Conservation (phyloP, 2,329 filamentous ascomycete genomes). For the Aspergillus texensis region DNA sequence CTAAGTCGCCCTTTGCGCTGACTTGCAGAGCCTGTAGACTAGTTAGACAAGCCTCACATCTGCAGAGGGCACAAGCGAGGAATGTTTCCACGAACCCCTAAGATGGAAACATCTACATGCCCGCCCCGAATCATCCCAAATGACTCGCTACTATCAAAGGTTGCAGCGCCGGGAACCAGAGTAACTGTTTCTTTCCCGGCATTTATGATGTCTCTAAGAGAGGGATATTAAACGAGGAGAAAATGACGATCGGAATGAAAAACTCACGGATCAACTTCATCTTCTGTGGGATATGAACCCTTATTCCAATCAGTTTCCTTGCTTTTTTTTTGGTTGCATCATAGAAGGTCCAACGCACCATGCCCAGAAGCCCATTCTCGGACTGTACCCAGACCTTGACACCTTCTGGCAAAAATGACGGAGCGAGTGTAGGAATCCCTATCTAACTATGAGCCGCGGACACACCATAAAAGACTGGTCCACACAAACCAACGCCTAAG, state of each 20-base stretch:
- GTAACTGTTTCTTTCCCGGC: conserved; percentile 88
- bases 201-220: conserved; percentile 70
- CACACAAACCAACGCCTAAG: conserved; percentile 34
- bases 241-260: neutral
- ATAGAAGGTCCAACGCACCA: conserved; percentile 41
- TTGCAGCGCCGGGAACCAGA: conserved; percentile 72
- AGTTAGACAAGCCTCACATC: neutral
- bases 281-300: conserved; percentile 74
- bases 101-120: conserved; percentile 80
- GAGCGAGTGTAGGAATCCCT: conserved; percentile 84
- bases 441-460: conserved; percentile 3
- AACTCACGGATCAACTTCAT: conserved; percentile 65
- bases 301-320: conserved; percentile 14
- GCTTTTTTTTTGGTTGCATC: neutral
- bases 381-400: conserved; percentile 81
- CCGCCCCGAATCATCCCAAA: conserved; percentile 88
- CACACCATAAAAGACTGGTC: neutral
- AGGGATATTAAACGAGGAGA: neutral
- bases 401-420: conserved; percentile 69
- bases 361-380: conserved; percentile 83
- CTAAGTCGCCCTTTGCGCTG: conserved; percentile 74
- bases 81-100: conserved; percentile 56
- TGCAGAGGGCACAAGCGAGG: neutral
- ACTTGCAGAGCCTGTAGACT: conserved; percentile 67
- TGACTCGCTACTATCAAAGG: conserved; percentile 78